Evolutionary conservation across 1,284 basidiomycete genomes (phyloP), one percentile per base, ranked within the genome.

Genomic region (Xerocomus tenax): DNA sequence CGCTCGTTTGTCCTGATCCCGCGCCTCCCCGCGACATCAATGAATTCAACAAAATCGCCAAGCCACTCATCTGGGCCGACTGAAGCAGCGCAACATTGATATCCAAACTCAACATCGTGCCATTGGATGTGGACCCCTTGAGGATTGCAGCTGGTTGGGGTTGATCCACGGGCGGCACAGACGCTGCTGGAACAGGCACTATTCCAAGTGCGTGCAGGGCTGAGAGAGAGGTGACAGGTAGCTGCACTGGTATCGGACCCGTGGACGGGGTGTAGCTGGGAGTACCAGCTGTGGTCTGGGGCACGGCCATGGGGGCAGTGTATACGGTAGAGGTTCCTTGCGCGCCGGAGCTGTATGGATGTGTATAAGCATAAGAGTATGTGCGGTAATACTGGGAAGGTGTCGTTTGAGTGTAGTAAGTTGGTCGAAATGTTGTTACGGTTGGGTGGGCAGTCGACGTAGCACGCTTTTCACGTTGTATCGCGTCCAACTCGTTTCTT

Each of bases 21-120:
- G 48, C 16, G 6, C 61, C 19, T 6, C 64, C 57, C 38, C 65
- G 67, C 18, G 65, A 68, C 67, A 81, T 80, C 54, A 87, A 64
- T 5, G 81, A 79, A 62, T 84, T 86, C 52, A 88, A 66, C 8
- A 88, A 69, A 53, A 83, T 67, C 23, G 82, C 82, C 54, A 87
- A 59, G 10, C 84, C 84, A 58, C 74, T 84, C 79, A 85, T 82
- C 60, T 88, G 85, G 15, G 76, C 69, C 12, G 77, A 71, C 61
- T 86, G 82, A 48, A 88, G 69, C 13, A 81, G 65, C 13, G 79
- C 79, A 21, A 87, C 77, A 54, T 87, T 87, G 60, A 88, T 84
- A 56, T 88, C 86, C 51, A 88, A 68, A 59, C 74, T 83, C 53
- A 87, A 66, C 72, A 81, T 79, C 23, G 76, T 75, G 12, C 84